Percentiles rank a stretch among this genome's conserved stretches.
phyloP scores from a whole-genome alignment of 495 filamentous ascomycete genomes.

The Hypomontagnella submonticulosa region DNA sequence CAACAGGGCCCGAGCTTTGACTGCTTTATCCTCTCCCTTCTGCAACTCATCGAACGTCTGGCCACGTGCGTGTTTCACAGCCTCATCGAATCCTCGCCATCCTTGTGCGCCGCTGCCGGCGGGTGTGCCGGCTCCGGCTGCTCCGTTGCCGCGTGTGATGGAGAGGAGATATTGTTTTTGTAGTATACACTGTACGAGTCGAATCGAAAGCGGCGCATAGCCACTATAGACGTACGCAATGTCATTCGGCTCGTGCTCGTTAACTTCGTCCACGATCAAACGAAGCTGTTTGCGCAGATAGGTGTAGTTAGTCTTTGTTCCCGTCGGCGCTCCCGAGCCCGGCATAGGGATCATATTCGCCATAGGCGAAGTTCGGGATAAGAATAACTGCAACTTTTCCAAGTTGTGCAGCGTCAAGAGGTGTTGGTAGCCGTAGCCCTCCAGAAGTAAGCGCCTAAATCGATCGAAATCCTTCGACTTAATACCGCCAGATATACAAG shows the following conservation, averaged over 20 bases:
- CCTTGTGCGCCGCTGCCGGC: slow-evolving; percentile 74
- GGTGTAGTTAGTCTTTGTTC: slow-evolving; percentile 88
- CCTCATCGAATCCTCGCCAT: slow-evolving; percentile 91
- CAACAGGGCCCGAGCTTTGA: slow-evolving; percentile 86
- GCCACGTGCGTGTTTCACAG: slow-evolving; percentile 84
- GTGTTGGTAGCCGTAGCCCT: slow-evolving; percentile 95
- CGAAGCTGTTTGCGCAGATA: slow-evolving; percentile 85
- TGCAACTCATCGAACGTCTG: slow-evolving; percentile 92
- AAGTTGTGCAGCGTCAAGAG: slow-evolving; percentile 88
- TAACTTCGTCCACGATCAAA: slow-evolving; percentile 95
- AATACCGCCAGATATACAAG: slow-evolving; percentile 87
- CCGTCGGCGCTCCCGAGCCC: slow-evolving; percentile 62
- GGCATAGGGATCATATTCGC: slow-evolving; percentile 76
- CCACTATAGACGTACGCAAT: slow-evolving; percentile 98
- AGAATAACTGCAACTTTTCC: slow-evolving; percentile 87
- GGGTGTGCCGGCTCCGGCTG: slow-evolving; percentile 57
- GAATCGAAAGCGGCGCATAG: slow-evolving; percentile 92
- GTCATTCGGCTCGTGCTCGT: slow-evolving; percentile 95
- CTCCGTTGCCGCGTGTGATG: slow-evolving; percentile 67
- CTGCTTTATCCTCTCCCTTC: slow-evolving; percentile 91
- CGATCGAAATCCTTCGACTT: slow-evolving; percentile 86
- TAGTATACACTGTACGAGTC: slow-evolving; percentile 92
- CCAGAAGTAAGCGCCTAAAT: slow-evolving; percentile 86
- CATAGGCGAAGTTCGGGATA: slow-evolving; percentile 74
- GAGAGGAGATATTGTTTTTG: slow-evolving; percentile 87